These are phyloP conservation scores for Candida michaelii DNA, from an alignment of 805 yeast species.

Conservation along the genomic window DNA sequence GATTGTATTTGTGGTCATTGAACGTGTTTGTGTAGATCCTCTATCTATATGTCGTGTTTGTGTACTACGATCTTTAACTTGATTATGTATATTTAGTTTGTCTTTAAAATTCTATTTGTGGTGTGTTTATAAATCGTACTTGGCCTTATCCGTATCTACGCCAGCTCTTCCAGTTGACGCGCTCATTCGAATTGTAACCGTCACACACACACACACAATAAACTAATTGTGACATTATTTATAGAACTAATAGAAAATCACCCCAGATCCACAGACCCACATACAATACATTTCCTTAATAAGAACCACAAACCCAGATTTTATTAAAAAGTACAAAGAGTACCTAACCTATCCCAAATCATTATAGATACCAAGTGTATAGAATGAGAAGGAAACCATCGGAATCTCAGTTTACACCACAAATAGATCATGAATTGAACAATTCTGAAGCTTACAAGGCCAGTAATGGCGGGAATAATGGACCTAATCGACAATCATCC, in stretches of 20 bases:
- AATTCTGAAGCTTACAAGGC: constrained; percentile 27
- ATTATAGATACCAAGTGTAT: background rate
- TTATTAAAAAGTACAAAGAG: too few relatives aligned
- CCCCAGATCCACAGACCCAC: background rate
- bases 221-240: background rate
- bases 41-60: too few relatives aligned
- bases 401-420: constrained; percentile 20
- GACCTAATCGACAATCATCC: constrained; percentile 28
- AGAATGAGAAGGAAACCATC: constrained; percentile 25
- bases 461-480: constrained; percentile 4
- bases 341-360: too few relatives aligned
- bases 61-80: too few relatives aligned
- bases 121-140: too few relatives aligned
- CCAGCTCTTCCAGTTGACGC: background rate
- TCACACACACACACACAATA: background rate
- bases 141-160: too few relatives aligned
- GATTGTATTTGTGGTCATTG: too few relatives aligned
- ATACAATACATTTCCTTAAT: too few relatives aligned
- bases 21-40: background rate
- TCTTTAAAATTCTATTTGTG: too few relatives aligned
- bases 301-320: too few relatives aligned
- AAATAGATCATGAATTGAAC: constrained; percentile 25
- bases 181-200: background rate
- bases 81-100: too few relatives aligned
- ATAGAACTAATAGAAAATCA: background rate